phyloP scores from a whole-genome alignment of 2,329 filamentous ascomycete species.

The Plectosphaerella cucumerina region DNA sequence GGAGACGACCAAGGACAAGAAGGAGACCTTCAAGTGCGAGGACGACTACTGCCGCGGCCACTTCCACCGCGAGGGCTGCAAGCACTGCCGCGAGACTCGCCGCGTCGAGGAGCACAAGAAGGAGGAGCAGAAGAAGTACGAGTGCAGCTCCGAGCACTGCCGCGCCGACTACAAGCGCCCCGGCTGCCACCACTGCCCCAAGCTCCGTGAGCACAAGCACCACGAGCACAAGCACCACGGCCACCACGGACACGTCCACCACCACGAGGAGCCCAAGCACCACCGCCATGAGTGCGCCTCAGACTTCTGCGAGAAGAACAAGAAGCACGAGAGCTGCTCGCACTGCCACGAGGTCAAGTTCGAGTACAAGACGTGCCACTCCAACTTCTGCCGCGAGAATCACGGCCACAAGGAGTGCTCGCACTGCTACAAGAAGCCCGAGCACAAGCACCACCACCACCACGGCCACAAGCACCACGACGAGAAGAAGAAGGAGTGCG shows the following conservation, averaged over 20 bases:
- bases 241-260: neutral
- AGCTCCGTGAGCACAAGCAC: neutral
- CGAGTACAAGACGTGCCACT: neutral
- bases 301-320: neutral
- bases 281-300: neutral
- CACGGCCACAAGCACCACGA: neutral
- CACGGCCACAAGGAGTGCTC: neutral
- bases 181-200: conserved; percentile 3
- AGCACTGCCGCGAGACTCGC: conserved; percentile 1
- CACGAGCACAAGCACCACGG: neutral
- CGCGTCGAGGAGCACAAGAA: neutral
- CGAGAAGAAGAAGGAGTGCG: conserved; percentile 2
- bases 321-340: neutral
- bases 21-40: neutral
- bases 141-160: conserved; percentile 3
- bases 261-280: neutral
- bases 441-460: conserved; percentile 4
- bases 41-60: neutral
- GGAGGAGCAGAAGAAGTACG: neutral
- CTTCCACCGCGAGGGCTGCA: conserved; percentile 2
- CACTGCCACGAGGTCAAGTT: neutral
- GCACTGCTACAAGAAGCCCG: neutral
- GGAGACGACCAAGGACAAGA: neutral
- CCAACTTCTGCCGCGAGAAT: neutral
- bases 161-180: neutral